Conservation (phyloP, 2,329 filamentous ascomycete genomes). For the Saccharata proteae region DNA sequence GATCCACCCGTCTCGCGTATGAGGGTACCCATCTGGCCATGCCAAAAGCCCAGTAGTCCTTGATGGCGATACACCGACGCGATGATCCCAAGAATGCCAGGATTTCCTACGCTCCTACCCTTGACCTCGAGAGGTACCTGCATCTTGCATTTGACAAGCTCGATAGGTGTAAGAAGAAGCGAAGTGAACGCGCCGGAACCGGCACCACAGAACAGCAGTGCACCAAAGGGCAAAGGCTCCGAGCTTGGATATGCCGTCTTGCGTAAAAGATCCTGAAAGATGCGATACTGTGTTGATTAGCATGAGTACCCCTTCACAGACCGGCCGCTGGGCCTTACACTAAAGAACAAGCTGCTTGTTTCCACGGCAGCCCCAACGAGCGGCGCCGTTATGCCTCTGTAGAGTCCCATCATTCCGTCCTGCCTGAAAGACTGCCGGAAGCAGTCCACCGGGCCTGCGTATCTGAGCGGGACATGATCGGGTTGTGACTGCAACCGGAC, state of each 20-base stretch:
- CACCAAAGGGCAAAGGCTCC: constrained; percentile 57
- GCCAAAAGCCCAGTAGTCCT: constrained; percentile 82
- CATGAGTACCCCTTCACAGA: no score
- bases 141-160: constrained; percentile 97
- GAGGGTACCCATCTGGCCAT: constrained; percentile 83
- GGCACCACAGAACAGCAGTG: constrained; percentile 69
- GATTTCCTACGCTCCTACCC: constrained; percentile 24
- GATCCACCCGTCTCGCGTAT: constrained; percentile 89
- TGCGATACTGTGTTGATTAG: constrained; percentile 30
- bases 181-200: constrained; percentile 83
- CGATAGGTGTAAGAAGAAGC: constrained; percentile 82
- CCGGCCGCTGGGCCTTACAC: constrained; percentile 33
- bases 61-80: constrained; percentile 69
- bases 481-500: constrained; percentile 95
- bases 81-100: constrained; percentile 60
- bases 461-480: constrained; percentile 66
- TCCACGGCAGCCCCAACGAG: constrained; percentile 84
- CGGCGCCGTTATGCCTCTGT: constrained; percentile 86
- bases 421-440: constrained; percentile 72
- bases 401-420: constrained; percentile 72
- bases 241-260: constrained; percentile 45
- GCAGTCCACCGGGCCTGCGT: constrained; percentile 82
- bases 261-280: constrained; percentile 47
- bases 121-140: constrained; percentile 54
- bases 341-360: constrained; percentile 86